Conservation (phyloP, 1,284 basidiomycete genomes). For the Amylostereum chailletii region DNA sequence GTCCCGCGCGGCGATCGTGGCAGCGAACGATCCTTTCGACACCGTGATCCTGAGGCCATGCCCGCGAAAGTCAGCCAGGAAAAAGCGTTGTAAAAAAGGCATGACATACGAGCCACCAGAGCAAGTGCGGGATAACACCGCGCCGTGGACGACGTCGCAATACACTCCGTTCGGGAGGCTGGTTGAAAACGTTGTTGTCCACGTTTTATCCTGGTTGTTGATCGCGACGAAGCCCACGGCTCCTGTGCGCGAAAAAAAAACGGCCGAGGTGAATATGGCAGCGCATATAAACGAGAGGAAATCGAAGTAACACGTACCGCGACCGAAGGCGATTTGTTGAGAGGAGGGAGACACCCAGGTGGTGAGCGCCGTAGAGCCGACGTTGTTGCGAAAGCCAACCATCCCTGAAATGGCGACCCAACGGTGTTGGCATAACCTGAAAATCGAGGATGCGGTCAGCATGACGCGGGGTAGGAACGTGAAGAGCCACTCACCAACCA, state of each 20-base stretch:
- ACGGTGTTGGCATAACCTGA: constrained; percentile 52
- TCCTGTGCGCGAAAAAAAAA: neutral
- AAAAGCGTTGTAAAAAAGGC: too few relatives aligned
- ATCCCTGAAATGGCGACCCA: constrained; percentile 50
- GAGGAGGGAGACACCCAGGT: constrained; percentile 50
- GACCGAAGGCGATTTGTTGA: constrained; percentile 54
- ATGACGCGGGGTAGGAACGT: neutral
- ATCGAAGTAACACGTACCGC: constrained; percentile 29
- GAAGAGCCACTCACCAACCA: constrained; percentile 31
- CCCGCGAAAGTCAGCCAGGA: too few relatives aligned
- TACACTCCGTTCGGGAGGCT: constrained; percentile 21
- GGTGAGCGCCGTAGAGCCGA: constrained; percentile 37
- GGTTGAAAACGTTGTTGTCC: constrained; percentile 21
- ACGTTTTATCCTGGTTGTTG: constrained; percentile 22
- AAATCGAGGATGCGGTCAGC: constrained; percentile 13
- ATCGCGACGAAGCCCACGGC: constrained; percentile 23
- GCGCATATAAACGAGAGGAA: neutral
- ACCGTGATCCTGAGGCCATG: neutral
- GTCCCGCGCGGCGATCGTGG: constrained; percentile 41
- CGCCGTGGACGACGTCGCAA: constrained; percentile 24
- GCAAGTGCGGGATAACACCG: neutral
- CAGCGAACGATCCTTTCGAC: constrained; percentile 40
- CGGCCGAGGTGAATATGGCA: too few relatives aligned
- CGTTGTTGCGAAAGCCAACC: constrained; percentile 55
- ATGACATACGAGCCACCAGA: too few relatives aligned